A percentile compares a stretch with the other conserved stretches of the same genome.
phyloP scores from a whole-genome alignment of 73 alveolate species.

The Paramecium caudatum region DNA sequence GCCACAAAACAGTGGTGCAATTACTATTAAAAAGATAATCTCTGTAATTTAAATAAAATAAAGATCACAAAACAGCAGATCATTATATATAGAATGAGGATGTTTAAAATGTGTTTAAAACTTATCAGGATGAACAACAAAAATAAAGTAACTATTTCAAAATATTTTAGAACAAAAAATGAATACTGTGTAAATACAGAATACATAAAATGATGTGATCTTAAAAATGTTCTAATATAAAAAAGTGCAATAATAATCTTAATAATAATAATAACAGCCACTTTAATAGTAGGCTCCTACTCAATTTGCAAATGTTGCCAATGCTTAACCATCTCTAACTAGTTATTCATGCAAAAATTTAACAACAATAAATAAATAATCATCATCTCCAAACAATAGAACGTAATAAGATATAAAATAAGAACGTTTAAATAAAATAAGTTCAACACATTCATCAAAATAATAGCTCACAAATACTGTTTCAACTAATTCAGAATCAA shows the following conservation, averaged over 20 bases:
- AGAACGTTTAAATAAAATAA: conserved; percentile 27
- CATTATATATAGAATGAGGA: conserved; percentile 13
- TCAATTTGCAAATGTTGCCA: neutral
- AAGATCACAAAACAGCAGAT: conserved; percentile 26
- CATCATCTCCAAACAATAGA: conserved; percentile 35
- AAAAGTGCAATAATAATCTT: neutral
- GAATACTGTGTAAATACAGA: neutral
- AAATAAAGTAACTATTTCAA: neutral
- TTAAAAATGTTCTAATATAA: conserved; percentile 7
- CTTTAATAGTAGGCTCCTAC: neutral
- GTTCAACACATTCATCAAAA: conserved; percentile 24
- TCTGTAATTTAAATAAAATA: conserved; percentile 3
- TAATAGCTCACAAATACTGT: conserved; percentile 39
- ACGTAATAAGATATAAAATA: neutral
- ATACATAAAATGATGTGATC: conserved; percentile 45
- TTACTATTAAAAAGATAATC: conserved; percentile 12
- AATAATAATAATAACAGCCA: neutral
- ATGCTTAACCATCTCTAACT: neutral
- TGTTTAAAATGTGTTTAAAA: neutral
- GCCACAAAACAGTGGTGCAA: conserved; percentile 7
- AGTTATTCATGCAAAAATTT: conserved; percentile 44
- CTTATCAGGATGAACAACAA: conserved; percentile 3
- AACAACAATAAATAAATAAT: neutral
- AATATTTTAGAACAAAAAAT: neutral
- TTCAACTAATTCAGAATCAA: conserved; percentile 66